Conservation (phyloP, 345 rosid genomes). For the Camelina hispida region DNA sequence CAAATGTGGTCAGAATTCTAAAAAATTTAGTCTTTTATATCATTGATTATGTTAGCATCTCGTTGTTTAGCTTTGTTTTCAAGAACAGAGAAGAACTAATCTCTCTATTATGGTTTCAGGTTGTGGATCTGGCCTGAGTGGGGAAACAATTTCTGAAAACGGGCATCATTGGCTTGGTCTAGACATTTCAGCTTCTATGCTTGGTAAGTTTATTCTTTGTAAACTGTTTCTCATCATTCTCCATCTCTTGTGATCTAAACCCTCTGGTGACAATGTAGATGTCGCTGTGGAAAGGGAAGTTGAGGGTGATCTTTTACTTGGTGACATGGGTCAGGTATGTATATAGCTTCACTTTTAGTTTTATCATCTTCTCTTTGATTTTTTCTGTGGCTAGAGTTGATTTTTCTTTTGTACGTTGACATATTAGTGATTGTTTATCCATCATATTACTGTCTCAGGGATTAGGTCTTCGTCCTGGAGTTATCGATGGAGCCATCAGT, state of each 20-base stretch:
- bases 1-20: neutral
- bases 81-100: neutral
- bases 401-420: neutral
- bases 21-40: neutral
- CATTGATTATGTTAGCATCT: neutral
- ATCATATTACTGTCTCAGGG: constrained; percentile 59
- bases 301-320: constrained; percentile 90
- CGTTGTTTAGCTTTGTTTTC: neutral
- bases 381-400: neutral
- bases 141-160: constrained; percentile 81
- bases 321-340: constrained; percentile 95
- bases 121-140: constrained; percentile 94
- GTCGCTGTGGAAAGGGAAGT: constrained; percentile 87
- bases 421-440: constrained; percentile 8
- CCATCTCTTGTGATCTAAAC: neutral
- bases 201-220: constrained; percentile 49
- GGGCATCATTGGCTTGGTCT: constrained; percentile 94
- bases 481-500: constrained; percentile 93
- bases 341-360: neutral
- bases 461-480: constrained; percentile 82
- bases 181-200: constrained; percentile 90
- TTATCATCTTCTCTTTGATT: neutral
- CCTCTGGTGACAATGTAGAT: constrained; percentile 47
- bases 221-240: neutral
- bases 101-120: constrained; percentile 50